A percentile compares a stretch with the other conserved stretches of the same genome.
Conservation (phyloP, 176 grass and related monocot genomes). For the Paspalum vaginatum region DNA sequence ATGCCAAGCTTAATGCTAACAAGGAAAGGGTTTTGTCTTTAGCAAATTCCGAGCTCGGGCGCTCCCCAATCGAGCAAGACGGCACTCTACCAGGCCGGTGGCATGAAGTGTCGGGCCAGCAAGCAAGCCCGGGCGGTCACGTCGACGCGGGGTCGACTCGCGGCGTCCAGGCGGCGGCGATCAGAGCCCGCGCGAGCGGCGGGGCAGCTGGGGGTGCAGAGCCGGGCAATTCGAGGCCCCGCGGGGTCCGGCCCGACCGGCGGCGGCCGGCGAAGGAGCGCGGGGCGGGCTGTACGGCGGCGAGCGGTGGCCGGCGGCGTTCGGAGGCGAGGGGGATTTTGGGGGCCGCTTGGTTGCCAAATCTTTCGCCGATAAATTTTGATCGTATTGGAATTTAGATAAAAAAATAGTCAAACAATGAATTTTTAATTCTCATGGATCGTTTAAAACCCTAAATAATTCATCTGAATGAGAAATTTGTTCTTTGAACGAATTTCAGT, state of each 20-base stretch:
- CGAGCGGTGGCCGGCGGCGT: not conserved
- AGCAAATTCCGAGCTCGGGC: not conserved
- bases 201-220: too few relatives aligned
- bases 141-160: not conserved
- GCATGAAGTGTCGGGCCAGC: not conserved
- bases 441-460: too few relatives aligned
- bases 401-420: too few relatives aligned
- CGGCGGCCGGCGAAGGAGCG: not conserved
- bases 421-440: too few relatives aligned
- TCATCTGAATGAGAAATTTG: too few relatives aligned
- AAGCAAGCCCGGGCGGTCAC: not conserved
- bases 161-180: conserved; percentile 29
- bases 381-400: too few relatives aligned
- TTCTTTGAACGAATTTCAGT: too few relatives aligned
- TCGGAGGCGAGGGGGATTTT: not conserved
- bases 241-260: conserved; percentile 8
- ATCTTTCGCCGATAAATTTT: too few relatives aligned
- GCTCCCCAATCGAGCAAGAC: conserved; percentile 34
- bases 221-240: conserved; percentile 32
- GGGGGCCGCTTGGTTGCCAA: not conserved
- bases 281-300: conserved; percentile 30
- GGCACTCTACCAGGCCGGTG: conserved; percentile 6
- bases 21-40: not conserved
- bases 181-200: conserved; percentile 21
- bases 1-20: too few relatives aligned